phyloP scores from a whole-genome alignment of 129 eudicot species.

The Tagetes patula region DNA sequence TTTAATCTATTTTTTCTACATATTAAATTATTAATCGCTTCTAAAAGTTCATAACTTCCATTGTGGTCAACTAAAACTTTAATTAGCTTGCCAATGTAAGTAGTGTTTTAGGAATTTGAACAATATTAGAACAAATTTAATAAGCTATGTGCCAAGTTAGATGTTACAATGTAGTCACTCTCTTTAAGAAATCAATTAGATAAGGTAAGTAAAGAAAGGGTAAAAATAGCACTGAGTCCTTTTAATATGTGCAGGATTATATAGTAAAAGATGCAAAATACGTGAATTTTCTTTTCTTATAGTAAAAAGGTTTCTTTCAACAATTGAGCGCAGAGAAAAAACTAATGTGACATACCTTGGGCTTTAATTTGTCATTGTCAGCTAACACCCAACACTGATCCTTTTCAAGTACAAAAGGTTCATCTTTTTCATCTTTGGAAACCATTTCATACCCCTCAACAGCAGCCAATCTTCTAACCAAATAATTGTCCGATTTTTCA shows the following conservation, averaged over 20 bases:
- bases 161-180: not conserved
- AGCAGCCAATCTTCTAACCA: conserved; percentile 93
- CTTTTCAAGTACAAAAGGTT: conserved; percentile 82
- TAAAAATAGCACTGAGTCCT: not conserved
- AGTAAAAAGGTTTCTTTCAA: not conserved
- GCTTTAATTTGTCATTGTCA: conserved; percentile 76
- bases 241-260: not conserved
- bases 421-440: conserved; percentile 91
- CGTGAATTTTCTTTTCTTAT: conserved; percentile 9
- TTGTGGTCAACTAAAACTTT: not conserved
- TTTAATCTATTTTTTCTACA: not conserved
- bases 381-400: conserved; percentile 95
- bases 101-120: not conserved
- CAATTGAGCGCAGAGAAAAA: not conserved
- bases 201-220: not conserved
- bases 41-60: not conserved
- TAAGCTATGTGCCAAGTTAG: not conserved
- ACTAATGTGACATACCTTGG: conserved; percentile 50
- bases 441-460: conserved; percentile 95
- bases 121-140: not conserved
- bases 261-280: conserved; percentile 16
- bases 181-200: not conserved
- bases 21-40: not conserved
- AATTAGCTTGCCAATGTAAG: not conserved
- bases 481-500: conserved; percentile 55